Conservation (phyloP, 1,284 basidiomycete genomes). For the Bondarzewia mesenterica region DNA sequence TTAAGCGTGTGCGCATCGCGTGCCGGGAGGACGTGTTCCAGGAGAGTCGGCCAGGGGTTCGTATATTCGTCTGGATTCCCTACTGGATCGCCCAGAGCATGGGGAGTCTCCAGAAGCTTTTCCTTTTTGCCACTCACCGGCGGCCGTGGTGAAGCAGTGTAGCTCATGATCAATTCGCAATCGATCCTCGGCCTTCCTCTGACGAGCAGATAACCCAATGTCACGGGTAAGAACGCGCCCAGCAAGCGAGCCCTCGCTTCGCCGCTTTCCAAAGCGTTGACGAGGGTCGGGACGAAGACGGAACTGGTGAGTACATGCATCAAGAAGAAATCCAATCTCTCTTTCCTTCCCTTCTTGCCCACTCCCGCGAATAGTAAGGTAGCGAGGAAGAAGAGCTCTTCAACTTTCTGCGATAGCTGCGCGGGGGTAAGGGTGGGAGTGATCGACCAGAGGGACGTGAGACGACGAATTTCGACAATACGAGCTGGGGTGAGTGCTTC, state of each 20-base stretch:
- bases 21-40: slow-evolving; percentile 44
- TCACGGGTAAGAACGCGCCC: slow-evolving; percentile 34
- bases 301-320: slow-evolving; percentile 63
- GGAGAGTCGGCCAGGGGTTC: slow-evolving; percentile 54
- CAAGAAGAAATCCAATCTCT: slow-evolving; percentile 63
- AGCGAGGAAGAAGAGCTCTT: slow-evolving; percentile 46
- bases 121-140: not conserved
- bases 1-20: slow-evolving; percentile 59
- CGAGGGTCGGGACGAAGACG: slow-evolving; percentile 47
- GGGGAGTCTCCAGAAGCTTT: slow-evolving; percentile 10
- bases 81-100: slow-evolving; percentile 28
- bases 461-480: slow-evolving; percentile 35
- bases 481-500: slow-evolving; percentile 32
- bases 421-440: slow-evolving; percentile 9
- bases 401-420: slow-evolving; percentile 35
- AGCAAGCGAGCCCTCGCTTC: slow-evolving; percentile 39
- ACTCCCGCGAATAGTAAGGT: slow-evolving; percentile 49
- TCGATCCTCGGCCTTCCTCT: slow-evolving; percentile 57
- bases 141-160: slow-evolving; percentile 35
- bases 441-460: slow-evolving; percentile 41
- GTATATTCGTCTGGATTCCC: slow-evolving; percentile 23
- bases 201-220: slow-evolving; percentile 36
- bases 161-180: slow-evolving; percentile 45
- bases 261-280: slow-evolving; percentile 28
- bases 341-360: slow-evolving; percentile 37